Base-by-base conservation (phyloP, 2,329 filamentous ascomycete genomes). In the Neofusicoccum kwambonambiense region DNA sequence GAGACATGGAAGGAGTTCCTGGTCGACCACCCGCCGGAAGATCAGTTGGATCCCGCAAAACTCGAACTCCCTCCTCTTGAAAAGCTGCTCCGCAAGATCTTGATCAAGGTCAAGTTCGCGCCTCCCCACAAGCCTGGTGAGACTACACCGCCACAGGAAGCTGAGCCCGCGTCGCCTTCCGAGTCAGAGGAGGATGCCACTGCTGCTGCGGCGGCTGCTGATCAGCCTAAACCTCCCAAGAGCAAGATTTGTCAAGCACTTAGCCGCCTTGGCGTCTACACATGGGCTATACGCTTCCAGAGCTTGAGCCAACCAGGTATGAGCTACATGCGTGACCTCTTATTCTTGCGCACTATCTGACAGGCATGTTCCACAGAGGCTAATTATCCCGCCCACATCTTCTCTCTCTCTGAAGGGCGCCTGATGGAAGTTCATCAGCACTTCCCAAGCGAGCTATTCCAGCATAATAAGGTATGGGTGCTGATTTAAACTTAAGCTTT, bases 1-100 rank as follows among this genome's bases (percentile, higher is more conserved):
- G 88, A 97, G 69, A 90, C 91, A 68, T 99, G 93, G 93, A 86
- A 84, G 45, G 88, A 86, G 0, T 79, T 90, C 71, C 82, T 98
- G 5, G 82, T 97, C 11, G 88, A 92, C 79, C 42, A 83, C 79
- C 86, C 75, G 6, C 70, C 76, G 11, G 66, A 73, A 81, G 70
- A 76, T 4, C 84, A 94, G 31, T 3, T 34, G 35, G 56, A 51
- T 45, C 63, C 63, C 3, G 37, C 42, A 12, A 64, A 52, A 13
- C 19, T 60, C 9, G 90, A 91, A 0, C 84, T 87, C 37, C 87
- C 96, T 0, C 71, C 74, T 0, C 68, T 81, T n/a, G 86, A 86
- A 13, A 87, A 92, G 12, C 78, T 98, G 60, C 84, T 84, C 61
- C 84, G 87, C 64, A 97, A 94, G 77, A 97, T 98, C 64, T 81